Evolutionary conservation across 805 yeast genomes (phyloP).

Genomic region (Yamadazyma ubonensis): DNA sequence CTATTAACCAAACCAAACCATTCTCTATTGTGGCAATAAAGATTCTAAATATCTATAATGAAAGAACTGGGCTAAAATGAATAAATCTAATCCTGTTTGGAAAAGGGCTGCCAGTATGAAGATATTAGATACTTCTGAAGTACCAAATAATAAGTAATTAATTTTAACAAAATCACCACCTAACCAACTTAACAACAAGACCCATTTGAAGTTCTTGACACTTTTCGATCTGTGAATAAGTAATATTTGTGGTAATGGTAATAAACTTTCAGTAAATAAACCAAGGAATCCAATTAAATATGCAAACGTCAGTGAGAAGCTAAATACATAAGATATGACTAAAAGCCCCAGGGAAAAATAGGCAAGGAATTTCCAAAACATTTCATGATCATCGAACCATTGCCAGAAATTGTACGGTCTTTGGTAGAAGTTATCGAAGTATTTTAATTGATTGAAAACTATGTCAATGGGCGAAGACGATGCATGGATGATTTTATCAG

Average conservation of each 20-base stretch:
- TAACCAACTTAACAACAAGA: slow-evolving; percentile 78
- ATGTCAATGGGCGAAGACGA: slow-evolving; percentile 17
- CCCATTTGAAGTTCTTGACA: slow-evolving; percentile 74
- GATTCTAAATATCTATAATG: slow-evolving; percentile 43
- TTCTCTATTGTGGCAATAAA: slow-evolving; percentile 4
- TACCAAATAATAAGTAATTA: slow-evolving; percentile 71
- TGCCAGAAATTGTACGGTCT: slow-evolving; percentile 81
- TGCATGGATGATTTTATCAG: slow-evolving; percentile 25
- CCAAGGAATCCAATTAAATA: slow-evolving; percentile 59
- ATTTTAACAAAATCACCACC: slow-evolving; percentile 85
- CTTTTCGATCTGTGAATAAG: slow-evolving; percentile 63
- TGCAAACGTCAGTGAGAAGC: slow-evolving; percentile 39
- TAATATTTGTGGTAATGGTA: slow-evolving; percentile 79
- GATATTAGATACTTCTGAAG: slow-evolving; percentile 61
- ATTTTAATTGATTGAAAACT: slow-evolving; percentile 38
- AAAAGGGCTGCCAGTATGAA: slow-evolving; percentile 72
- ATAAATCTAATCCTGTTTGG: slow-evolving; percentile 72
- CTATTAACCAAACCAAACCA: not conserved
- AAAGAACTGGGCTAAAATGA: slow-evolving; percentile 70
- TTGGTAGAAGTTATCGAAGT: slow-evolving; percentile 62
- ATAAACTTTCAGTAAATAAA: slow-evolving; percentile 65
- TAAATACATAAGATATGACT: slow-evolving; percentile 41
- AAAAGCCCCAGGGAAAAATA: slow-evolving; percentile 44
- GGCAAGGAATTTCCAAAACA: slow-evolving; percentile 63
- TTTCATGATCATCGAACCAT: slow-evolving; percentile 57